phyloP scores from a whole-genome alignment of 2,329 filamentous ascomycete genomes.

The Venturiaceae sp. region DNA sequence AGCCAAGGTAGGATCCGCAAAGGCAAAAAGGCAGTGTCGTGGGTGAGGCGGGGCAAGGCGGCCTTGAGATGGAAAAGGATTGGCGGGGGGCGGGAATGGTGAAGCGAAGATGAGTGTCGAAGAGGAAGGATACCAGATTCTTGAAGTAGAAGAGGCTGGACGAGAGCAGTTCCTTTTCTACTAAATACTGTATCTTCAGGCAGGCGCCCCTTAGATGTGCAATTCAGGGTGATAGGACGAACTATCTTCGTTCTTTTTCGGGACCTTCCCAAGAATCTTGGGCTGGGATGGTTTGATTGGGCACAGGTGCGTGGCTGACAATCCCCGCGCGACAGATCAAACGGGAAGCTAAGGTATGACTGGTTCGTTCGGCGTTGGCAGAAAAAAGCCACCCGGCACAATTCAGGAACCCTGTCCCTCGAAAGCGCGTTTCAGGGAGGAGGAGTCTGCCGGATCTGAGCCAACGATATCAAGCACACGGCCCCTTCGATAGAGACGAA shows the following conservation, averaged over 20 bases:
- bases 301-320: neutral
- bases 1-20: neutral
- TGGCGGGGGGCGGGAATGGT: neutral
- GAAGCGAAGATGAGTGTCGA: neutral
- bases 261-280: neutral
- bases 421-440: neutral
- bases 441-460: neutral
- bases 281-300: neutral
- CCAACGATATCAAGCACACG: neutral
- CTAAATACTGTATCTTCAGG: neutral
- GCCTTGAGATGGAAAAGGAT: neutral
- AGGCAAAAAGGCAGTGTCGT: neutral
- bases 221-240: neutral
- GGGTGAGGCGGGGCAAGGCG: neutral
- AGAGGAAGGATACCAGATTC: neutral
- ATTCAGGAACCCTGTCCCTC: neutral
- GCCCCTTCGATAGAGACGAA: neutral
- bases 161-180: neutral
- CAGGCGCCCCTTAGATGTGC: neutral
- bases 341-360: neutral
- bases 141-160: neutral
- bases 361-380: neutral
- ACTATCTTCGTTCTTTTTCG: neutral
- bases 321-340: constrained; percentile 2
- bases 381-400: neutral